These are phyloP conservation scores for Geotrichum candidum DNA, from an alignment of 1,139 yeast species.

Conservation along the genomic window DNA sequence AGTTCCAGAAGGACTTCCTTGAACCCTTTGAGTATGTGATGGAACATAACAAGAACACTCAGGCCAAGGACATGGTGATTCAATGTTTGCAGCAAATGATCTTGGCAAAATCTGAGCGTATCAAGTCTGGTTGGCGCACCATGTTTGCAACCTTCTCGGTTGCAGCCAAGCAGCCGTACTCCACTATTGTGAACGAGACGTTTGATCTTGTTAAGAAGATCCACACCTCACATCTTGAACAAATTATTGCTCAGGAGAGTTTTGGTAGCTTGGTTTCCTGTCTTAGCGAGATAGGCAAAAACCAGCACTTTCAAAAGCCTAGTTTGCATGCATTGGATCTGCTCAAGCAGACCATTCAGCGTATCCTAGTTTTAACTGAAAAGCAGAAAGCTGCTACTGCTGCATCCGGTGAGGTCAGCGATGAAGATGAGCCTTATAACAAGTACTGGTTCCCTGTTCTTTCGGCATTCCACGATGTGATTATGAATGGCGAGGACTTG, in stretches of 20 bases:
- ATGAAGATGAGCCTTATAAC: conserved; percentile 37
- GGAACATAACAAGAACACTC: conserved; percentile 60
- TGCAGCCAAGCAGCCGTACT: conserved; percentile 50
- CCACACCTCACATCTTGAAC: conserved; percentile 54
- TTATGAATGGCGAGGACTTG: conserved; percentile 88
- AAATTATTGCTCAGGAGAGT: conserved; percentile 66
- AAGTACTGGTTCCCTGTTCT: conserved; percentile 75
- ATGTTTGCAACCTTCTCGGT: conserved; percentile 70
- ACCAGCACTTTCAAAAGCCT: conserved; percentile 71
- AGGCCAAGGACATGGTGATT: conserved; percentile 82
- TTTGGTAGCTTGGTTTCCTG: conserved; percentile 71
- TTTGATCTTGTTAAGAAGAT: conserved; percentile 60
- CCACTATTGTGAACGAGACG: conserved; percentile 53
- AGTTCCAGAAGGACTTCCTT: conserved; percentile 89
- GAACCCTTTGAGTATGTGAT: conserved; percentile 84
- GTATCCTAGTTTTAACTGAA: conserved; percentile 15
- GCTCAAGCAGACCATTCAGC: conserved; percentile 46
- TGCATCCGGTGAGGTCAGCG: conserved; percentile 12
- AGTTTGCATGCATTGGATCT: conserved; percentile 77
- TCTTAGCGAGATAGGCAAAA: conserved; percentile 76
- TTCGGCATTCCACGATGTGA: conserved; percentile 76
- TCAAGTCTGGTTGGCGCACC: conserved; percentile 93
- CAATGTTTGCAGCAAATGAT: conserved; percentile 88
- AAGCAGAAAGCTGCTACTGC: background rate
- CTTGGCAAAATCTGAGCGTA: conserved; percentile 64